These are phyloP conservation scores for Bryum argenteum DNA, from an alignment of 225 moss, liverwort and hornwort species.

Conservation along the genomic window DNA sequence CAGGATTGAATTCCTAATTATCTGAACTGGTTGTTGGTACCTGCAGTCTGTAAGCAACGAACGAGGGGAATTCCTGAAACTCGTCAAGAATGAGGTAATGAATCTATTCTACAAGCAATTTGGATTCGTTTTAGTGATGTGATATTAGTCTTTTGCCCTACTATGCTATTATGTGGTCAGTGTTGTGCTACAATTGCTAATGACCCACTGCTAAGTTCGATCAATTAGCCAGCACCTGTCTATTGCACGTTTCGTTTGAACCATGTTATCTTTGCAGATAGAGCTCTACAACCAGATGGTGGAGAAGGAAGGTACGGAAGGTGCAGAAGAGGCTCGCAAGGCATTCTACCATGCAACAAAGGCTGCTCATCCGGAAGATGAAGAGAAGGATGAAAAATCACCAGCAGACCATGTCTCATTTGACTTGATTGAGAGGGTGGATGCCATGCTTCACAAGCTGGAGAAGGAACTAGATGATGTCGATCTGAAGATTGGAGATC, in stretches of 20 bases:
- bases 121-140: background rate
- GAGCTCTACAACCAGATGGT: conserved; percentile 96
- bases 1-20: background rate
- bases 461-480: conserved; percentile 99
- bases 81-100: conserved; percentile 90
- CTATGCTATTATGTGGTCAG: background rate
- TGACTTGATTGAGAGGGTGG: conserved; percentile 90
- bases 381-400: conserved; percentile 64
- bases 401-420: conserved; percentile 80
- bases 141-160: background rate
- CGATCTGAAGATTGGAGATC: conserved; percentile 94
- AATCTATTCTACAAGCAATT: background rate
- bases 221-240: conserved; percentile 11
- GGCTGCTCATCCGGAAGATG: conserved; percentile 48
- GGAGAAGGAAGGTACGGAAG: conserved; percentile 96
- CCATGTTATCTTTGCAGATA: conserved; percentile 57
- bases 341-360: conserved; percentile 75
- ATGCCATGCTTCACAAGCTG: conserved; percentile 97
- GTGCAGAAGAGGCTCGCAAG: conserved; percentile 81
- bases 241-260: background rate
- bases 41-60: conserved; percentile 99
- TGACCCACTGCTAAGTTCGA: background rate
- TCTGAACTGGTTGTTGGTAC: conserved; percentile 29
- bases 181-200: background rate
- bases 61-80: conserved; percentile 92